A percentile compares a stretch with the other conserved stretches of the same genome.
Evolutionary conservation across 2,329 filamentous ascomycete genomes (phyloP).

Genomic region (Cercospora citrullina): DNA sequence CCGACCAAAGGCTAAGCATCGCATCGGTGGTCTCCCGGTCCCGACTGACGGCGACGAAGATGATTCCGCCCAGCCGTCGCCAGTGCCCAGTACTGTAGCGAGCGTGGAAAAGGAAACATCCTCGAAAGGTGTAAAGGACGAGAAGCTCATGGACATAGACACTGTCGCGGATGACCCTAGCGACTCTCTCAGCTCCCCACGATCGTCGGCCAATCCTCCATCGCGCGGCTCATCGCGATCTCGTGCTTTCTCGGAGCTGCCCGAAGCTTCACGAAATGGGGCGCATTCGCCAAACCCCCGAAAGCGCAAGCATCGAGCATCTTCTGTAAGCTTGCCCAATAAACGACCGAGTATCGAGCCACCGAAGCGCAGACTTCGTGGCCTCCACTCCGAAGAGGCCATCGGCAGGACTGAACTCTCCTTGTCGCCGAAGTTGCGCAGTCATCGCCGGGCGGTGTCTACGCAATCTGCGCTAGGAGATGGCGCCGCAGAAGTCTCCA

Average conservation of each 20-base stretch:
- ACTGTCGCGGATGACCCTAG: slow-evolving; percentile 30
- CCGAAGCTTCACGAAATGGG: slow-evolving; percentile 27
- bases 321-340: slow-evolving; percentile 37
- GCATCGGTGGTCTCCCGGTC: slow-evolving; percentile 37
- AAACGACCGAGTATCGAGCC: slow-evolving; percentile 37
- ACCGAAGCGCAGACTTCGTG: slow-evolving; percentile 31
- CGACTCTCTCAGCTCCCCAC: slow-evolving; percentile 37
- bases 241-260: slow-evolving; percentile 35
- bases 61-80: slow-evolving; percentile 34
- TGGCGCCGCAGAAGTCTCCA: slow-evolving; percentile 43
- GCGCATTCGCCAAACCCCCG: slow-evolving; percentile 37
- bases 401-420: slow-evolving; percentile 48
- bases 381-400: slow-evolving; percentile 34
- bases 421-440: slow-evolving; percentile 59
- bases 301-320: slow-evolving; percentile 42
- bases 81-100: slow-evolving; percentile 32
- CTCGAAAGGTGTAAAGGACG: slow-evolving; percentile 23
- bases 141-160: slow-evolving; percentile 29
- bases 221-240: slow-evolving; percentile 32
- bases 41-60: slow-evolving; percentile 36
- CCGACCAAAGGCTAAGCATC: slow-evolving; percentile 26
- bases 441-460: slow-evolving; percentile 64
- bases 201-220: slow-evolving; percentile 27
- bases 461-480: slow-evolving; percentile 62
- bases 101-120: slow-evolving; percentile 28